Percentiles rank a stretch among this genome's conserved stretches.
phyloP scores from a whole-genome alignment of 345 rosid genomes.

The Acer negundo region DNA sequence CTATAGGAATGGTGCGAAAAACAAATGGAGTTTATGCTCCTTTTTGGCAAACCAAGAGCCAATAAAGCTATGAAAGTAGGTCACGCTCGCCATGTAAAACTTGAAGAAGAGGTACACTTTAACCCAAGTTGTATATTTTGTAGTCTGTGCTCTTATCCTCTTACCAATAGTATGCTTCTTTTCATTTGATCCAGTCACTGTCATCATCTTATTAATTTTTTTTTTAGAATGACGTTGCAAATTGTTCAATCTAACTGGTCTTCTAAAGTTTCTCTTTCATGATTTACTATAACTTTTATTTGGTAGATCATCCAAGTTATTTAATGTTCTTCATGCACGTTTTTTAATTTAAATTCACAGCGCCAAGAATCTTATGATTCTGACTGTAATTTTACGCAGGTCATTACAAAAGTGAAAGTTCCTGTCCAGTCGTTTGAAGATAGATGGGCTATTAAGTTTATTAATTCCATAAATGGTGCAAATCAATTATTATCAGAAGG shows the following conservation, averaged over 20 bases:
- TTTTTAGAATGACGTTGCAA: background rate
- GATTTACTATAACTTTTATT: background rate
- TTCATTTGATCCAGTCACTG: background rate
- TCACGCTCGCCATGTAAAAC: slow-evolving; percentile 62
- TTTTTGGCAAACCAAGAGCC: slow-evolving; percentile 36
- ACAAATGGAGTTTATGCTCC: slow-evolving; percentile 65
- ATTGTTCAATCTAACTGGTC: background rate
- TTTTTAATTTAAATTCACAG: background rate
- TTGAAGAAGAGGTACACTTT: slow-evolving; percentile 66
- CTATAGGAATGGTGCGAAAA: slow-evolving; percentile 92
- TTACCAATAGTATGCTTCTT: background rate
- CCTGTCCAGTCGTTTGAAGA: slow-evolving; percentile 58
- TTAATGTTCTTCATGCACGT: background rate
- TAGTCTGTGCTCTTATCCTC: background rate
- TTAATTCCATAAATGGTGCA: slow-evolving; percentile 62
- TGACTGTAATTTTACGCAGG: slow-evolving; percentile 36
- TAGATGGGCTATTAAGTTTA: slow-evolving; percentile 65
- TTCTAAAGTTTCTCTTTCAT: background rate
- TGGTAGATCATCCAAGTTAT: background rate
- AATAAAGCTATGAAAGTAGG: slow-evolving; percentile 79
- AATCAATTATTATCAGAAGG: slow-evolving; percentile 73
- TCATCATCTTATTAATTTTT: background rate
- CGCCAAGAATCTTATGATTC: slow-evolving; percentile 4
- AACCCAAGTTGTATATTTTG: background rate
- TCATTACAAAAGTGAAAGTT: slow-evolving; percentile 52